Base-by-base conservation (phyloP, 2,329 filamentous ascomycete species). In the Colletotrichum chlorophyti region DNA sequence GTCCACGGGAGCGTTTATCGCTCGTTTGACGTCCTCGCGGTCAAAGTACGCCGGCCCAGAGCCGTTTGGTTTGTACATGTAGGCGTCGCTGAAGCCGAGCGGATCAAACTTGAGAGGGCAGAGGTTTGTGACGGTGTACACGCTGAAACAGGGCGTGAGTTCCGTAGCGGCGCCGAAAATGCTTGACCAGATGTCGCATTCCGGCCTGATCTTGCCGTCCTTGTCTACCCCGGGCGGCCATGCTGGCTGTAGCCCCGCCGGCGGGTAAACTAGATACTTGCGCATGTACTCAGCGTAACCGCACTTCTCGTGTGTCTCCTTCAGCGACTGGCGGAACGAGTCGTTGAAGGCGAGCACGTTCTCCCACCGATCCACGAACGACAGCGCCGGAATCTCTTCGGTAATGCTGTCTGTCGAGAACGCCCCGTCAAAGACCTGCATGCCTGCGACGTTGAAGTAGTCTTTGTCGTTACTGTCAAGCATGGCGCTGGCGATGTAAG, bases 111-210 rank as follows among this genome's bases (percentile, higher is more conserved):
- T 76, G 3, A 87, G 64, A 0, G 91, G 91, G 69, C 91, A 95
- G 11, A 86, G 89, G 4, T 85, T 86, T 3, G 84, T 84, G 12
- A 94, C 83, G 47, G 90, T 84, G 73, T 94, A 95, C 10, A 91
- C 76, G 69, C 92, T 86, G 74, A 90, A 96, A 76, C 91, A 95
- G 0, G 91, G 91, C 74, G 95, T 95, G 29, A 84, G 72, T 1
- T 76, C 67, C 5, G 77, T 61, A 7, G 82, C 81, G 26, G 85
- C 87, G 0, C 77, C 64, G 65, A 76, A 76, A 26, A 91, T 47
- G 82, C 19, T 81, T 75, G 55, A 80, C 70, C 65, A 82, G 17
- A 91, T 66, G 46, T 79, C 76, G 69, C 90, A 93, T 4, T 77
- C 80, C 0, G 73, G 67, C 0, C 74, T 74, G 31, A 66, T 66